Evolutionary conservation across 768 basidiomycete genomes (phyloP), one percentile per base, ranked within the genome.

Genomic region (Lentinula boryana): DNA sequence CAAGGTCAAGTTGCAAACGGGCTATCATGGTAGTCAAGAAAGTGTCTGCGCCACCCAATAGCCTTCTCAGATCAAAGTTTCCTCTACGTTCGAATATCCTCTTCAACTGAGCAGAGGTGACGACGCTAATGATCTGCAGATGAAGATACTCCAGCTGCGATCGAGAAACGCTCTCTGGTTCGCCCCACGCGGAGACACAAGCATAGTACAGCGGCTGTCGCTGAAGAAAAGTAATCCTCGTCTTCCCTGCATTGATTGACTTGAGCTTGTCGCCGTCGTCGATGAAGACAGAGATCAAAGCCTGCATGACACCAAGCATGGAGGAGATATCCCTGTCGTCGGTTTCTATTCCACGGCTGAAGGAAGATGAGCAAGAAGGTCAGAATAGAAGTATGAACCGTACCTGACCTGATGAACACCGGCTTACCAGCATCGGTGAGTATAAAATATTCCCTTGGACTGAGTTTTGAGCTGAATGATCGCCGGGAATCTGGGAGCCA

Each of bases 381-480:
- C 49, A 4, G 61, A 63, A 53, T 36, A 13, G 63, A 21, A 10
- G 35, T 67, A 55, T 43, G 43, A 55, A 44, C 31, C n/a, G 46
- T 40, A 31, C 40, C 77, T 62, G 71, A 91, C 95, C 91, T 93
- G 46, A 86, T 80, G 68, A 91, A 99, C 10, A 99, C 95, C n/a
- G 95, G 95, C 72, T 99, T 98, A 32, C 97, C 97, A 33, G 97
- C 97, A 63, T 95, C 87, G 0, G 95, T 98, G 18, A 98, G 80
- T 15, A 98, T 84, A 68, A 91, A 97, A 71, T 98, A 99, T 69
- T 93, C 85, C 56, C 95, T 80, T 23, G 82, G 84, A 56, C 71
- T 74, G 53, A 59, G 63, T 32, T 72, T 69, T 41, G 71, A 61
- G 10, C 70, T 72, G 18, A 72, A 65, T 46, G 66, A 62, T n/a